These are phyloP conservation scores for Stemphylium vesicarium DNA, from an alignment of 2,329 filamentous ascomycete species.

Conservation along the genomic window DNA sequence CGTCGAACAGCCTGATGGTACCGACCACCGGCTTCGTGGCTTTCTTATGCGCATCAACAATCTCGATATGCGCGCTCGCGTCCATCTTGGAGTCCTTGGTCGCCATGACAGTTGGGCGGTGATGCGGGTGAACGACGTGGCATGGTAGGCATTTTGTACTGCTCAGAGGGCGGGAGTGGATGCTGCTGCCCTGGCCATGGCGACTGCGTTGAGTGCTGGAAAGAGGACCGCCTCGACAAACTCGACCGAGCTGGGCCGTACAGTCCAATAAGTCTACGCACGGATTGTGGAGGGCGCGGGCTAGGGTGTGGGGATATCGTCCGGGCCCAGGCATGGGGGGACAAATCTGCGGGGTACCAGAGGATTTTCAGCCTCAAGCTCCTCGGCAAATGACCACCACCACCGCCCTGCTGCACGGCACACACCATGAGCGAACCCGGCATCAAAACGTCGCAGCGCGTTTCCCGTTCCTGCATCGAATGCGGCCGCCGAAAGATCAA, in stretches of 20 bases:
- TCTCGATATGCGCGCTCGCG: slow-evolving; percentile 13
- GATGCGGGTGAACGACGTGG: background rate
- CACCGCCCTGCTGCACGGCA: background rate
- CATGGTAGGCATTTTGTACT: slow-evolving; percentile 3
- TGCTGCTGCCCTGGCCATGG: background rate
- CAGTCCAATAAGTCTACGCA: slow-evolving; percentile 10
- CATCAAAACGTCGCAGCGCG: slow-evolving; percentile 19
- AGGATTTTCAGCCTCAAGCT: slow-evolving; percentile 11
- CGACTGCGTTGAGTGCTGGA: background rate
- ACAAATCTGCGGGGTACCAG: slow-evolving; percentile 3
- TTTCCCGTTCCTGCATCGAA: slow-evolving; percentile 16
- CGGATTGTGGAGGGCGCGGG: slow-evolving; percentile 20
- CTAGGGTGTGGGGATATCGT: slow-evolving; percentile 10
- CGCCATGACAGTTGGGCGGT: slow-evolving; percentile 2
- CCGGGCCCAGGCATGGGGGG: slow-evolving; percentile 1
- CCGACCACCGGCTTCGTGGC: slow-evolving; percentile 19
- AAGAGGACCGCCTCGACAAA: background rate
- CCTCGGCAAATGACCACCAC: slow-evolving; percentile 1
- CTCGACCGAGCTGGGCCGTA: slow-evolving; percentile 17
- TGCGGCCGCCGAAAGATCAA: slow-evolving; percentile 20
- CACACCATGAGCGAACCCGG: slow-evolving; percentile 9
- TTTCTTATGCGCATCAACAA: slow-evolving; percentile 16
- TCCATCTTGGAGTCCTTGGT: slow-evolving; percentile 6
- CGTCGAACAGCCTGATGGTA: slow-evolving; percentile 16
- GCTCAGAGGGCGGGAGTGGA: background rate